Evolutionary conservation across 441 rosid genomes (phyloP), one percentile per base, ranked within the genome.

Genomic region (Populus hybrid): DNA sequence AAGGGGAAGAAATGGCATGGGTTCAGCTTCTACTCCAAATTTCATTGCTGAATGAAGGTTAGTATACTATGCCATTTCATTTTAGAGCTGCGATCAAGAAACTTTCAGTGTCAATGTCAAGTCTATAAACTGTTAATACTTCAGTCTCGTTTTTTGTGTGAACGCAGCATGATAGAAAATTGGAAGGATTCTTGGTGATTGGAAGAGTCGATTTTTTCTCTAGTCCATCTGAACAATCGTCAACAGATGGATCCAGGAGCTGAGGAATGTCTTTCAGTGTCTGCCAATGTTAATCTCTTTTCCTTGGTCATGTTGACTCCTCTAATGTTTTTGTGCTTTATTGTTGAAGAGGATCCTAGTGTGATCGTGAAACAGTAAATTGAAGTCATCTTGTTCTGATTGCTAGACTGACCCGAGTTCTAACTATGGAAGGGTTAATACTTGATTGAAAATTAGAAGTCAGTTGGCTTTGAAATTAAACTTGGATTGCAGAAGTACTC

Each of bases 211-310:
- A 21, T n/a, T 35, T 16, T 23, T 24, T 12, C 65, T 56, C 10
- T 7, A 6, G n/a, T 14, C 11, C 38, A 26, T 20, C 20, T 50
- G 28, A 1, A 29, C 23, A 7, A 40, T 31, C 20, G 0, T 66
- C 50, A 71, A 7, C 70, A 29, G 70, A 77, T 31, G 56, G n/a
- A 28, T 23, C 31, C 36, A 10, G 71, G 42, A 63, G 71, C 76
- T 50, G 36, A 70, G 70, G 35, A 21, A 69, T 29, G 36, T 33
- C 11, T 65, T 31, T 9, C 7, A 20, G 23, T 23, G 28, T 18
- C 36, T 56, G 21, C 23, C 9, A 69, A 6, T 59, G 26, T 21
- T 9, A 2, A 35, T 9, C 10, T 73, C 21, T 33, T n/a, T 29
- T 26, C 53, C 16, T 40, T 66, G 64, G 71, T 42, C 42, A 75